Base-by-base conservation (phyloP, 805 yeast genomes). In the Suhomyces pyralidae region DNA sequence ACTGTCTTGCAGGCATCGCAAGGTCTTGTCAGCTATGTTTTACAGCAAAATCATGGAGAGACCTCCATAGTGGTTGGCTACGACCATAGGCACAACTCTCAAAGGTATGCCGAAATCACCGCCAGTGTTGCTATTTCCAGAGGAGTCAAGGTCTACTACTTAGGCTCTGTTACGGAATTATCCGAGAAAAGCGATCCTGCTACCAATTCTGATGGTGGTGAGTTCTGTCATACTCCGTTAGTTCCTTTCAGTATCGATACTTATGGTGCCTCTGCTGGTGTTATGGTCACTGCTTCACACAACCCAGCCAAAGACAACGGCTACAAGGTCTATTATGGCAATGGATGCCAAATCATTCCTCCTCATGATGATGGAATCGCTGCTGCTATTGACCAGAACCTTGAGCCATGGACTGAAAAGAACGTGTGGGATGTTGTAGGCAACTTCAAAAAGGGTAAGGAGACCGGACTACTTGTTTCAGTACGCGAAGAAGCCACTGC, bases 341-440 rank as follows among this genome's bases (percentile, higher is more conserved):
- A 93, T 65, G 98, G 97, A 3, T 93, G 97, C 67, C 98, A 94
- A 67, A 94, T 93, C 57, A 90, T 93, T 45, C 92, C 97, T 2
- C 98, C 99, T 0, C 90, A 86, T 62, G 98, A 94, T 63, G 61
- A 62, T 2, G 83, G 79, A 1, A 93, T 93, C 56, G 91, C 97
- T 20, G 55, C 66, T 2, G 63, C 76, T 1, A 93, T 93, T 42
- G 74, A 80, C 24, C 61, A 71, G 12, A 88, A 89, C 61, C 69
- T 89, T 55, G 67, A 58, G 3, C 93, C 96, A 0, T 79, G 87
- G 80, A 65, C 65, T 43, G 60, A 58, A 14, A 50, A 43, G 5
- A 55, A 74, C 43, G 83, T 82, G 24, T 80, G 84, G 82, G 72
- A 81, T 51, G 67, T 77, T 30, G 61, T 61, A 2, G 56, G 66